Percentiles rank a stretch among this genome's conserved stretches.
Evolutionary conservation across 305 asterid genomes (phyloP).

Genomic region (Rubia balearica): DNA sequence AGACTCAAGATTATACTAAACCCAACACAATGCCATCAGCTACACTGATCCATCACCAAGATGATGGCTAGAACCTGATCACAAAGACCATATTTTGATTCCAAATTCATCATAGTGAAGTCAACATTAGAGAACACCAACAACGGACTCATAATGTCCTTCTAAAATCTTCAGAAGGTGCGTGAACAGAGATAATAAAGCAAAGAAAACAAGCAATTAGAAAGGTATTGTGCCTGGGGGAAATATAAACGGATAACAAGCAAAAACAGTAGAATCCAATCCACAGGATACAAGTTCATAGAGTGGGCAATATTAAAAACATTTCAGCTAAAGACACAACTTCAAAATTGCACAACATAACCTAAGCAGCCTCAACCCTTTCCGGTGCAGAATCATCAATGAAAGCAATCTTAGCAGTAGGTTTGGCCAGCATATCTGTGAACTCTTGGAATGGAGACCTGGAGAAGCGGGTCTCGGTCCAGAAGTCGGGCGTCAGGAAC

Average conservation of each 20-base stretch:
- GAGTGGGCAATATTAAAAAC: background rate
- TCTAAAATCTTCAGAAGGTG: too few species aligned
- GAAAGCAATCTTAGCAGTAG: constrained; percentile 38
- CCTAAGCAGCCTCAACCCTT: constrained; percentile 30
- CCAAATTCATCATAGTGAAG: too few species aligned
- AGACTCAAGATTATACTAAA: too few species aligned
- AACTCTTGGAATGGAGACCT: constrained; percentile 69
- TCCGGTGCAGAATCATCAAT: constrained; percentile 24
- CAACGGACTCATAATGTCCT: too few species aligned
- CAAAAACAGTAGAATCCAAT: background rate
- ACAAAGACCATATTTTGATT: too few species aligned
- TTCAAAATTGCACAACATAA: background rate
- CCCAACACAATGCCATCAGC: too few species aligned
- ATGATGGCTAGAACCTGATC: too few species aligned
- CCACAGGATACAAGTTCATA: background rate
- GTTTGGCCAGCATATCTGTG: constrained; percentile 52
- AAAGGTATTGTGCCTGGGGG: background rate
- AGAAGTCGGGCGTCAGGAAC: constrained; percentile 71
- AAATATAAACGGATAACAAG: background rate
- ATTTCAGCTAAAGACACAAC: background rate
- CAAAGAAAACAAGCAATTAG: background rate
- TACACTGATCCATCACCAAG: too few species aligned
- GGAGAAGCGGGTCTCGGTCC: constrained; percentile 60
- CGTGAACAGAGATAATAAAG: too few species aligned
- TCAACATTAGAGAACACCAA: too few species aligned